Percentiles rank a stretch among this genome's conserved stretches.
phyloP scores from a whole-genome alignment of 805 yeast species.

The Kluyveromyces dobzhanskii region DNA sequence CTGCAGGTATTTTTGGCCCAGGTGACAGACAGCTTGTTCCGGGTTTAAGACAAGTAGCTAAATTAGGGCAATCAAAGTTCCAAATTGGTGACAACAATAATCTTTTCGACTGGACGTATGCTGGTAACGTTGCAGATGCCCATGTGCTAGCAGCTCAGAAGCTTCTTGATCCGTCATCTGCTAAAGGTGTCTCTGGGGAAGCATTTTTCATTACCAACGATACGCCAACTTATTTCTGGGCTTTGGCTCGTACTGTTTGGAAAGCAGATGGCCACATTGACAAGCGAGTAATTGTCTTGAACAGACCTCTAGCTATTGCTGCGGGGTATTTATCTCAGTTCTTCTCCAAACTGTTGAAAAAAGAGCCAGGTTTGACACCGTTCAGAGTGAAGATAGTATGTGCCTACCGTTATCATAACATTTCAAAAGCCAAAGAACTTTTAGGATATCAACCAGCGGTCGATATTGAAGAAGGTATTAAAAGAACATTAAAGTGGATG shows the following conservation, averaged over 20 bases:
- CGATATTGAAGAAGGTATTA: constrained; percentile 70
- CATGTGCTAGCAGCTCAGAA: constrained; percentile 88
- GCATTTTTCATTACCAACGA: constrained; percentile 89
- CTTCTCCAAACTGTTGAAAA: constrained; percentile 60
- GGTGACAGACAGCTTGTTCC: constrained; percentile 97
- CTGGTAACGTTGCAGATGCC: constrained; percentile 96
- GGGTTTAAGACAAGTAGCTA: constrained; percentile 75
- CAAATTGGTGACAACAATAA: constrained; percentile 94
- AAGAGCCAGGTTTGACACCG: constrained; percentile 91
- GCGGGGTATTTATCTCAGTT: constrained; percentile 78
- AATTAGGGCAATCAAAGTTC: constrained; percentile 77
- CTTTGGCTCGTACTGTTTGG: constrained; percentile 94
- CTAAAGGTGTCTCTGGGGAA: constrained; percentile 63
- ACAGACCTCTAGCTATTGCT: constrained; percentile 65
- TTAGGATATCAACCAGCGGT: constrained; percentile 79
- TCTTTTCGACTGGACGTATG: constrained; percentile 93
- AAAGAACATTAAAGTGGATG: constrained; percentile 79
- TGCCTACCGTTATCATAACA: constrained; percentile 89
- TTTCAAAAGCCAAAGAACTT: constrained; percentile 70
- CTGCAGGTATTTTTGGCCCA: constrained; percentile 98
- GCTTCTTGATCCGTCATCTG: constrained; percentile 41
- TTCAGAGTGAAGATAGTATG: constrained; percentile 89
- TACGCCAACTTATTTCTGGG: constrained; percentile 94
- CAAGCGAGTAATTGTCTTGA: constrained; percentile 55
- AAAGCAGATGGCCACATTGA: constrained; percentile 88